Base-by-base conservation (phyloP, 148 eudicot genomes). In the Arbutus unedo region DNA sequence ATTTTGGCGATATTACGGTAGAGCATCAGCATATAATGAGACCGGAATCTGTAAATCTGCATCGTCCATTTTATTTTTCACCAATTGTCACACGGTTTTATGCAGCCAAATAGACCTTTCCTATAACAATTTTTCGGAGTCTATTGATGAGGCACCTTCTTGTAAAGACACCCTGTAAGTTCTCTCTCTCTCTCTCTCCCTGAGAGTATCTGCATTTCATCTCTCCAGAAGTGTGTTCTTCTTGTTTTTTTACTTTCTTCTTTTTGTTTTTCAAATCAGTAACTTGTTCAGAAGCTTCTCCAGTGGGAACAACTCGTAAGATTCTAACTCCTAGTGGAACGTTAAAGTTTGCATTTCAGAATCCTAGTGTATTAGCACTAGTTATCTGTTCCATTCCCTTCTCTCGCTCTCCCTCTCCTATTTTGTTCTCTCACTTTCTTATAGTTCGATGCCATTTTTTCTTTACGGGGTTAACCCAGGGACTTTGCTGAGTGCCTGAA, bases 81-180 rank as follows among this genome's bases (percentile, higher is more conserved):
- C 43, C 75, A 71, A 71, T 4, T 13, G 19, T 68, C 16, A 31
- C 45, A 15, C 43, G 21, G n/a, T 71, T 44, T 71, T 71, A 53
- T 77, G 49, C 91, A 92, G 95, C 66, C 59, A 41, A 56, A 85
- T 85, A 43, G 93, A 91, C 85, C 92, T 92, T 81, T 92, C 95
- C 9, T 92, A 91, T 88, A 91, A 92, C 75, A 90, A 88, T 49
- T 90, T 92, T 72, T 79, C 71, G 31, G 80, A 59, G 80, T 74
- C 75, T 60, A 81, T 87, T 5, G 64, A 57, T 44, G 88, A 50
- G 53, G 83, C 88, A 13, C 5, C 87, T 73, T 53, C 81, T 79
- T 90, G 93, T 87, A 80, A 3, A 38, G 88, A 82, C 6, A 82
- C 81, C 60, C 68, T 90, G 94, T 91, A 79, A 86, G 93, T 56